These are phyloP conservation scores for Geotrichum klebahnii DNA, from an alignment of 1,139 yeast species.

Conservation along the genomic window DNA sequence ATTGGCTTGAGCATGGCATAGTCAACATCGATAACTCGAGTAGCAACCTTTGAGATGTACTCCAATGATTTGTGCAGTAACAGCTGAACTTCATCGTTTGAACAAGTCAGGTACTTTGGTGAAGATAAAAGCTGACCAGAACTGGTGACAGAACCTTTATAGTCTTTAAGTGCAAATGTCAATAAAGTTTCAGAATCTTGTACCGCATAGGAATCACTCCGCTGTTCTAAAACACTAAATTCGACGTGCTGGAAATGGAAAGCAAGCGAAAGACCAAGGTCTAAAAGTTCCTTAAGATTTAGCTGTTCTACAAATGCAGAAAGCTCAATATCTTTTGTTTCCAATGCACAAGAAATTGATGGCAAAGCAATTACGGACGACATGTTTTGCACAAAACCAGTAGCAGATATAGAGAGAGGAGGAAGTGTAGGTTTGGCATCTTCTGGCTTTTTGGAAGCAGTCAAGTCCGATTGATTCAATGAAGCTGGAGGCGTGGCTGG, in stretches of 20 bases:
- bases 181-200: conserved; percentile 6
- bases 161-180: conserved; percentile 15
- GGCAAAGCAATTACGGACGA: conserved; percentile 20
- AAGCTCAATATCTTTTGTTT: conserved; percentile 21
- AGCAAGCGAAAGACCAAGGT: conserved; percentile 16
- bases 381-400: conserved; percentile 19
- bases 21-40: conserved; percentile 16
- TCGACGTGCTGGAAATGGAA: conserved; percentile 10
- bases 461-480: background rate
- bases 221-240: conserved; percentile 15
- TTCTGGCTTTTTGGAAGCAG: background rate
- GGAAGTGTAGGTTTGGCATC: conserved; percentile 13
- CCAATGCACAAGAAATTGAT: conserved; percentile 18
- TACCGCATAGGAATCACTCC: background rate
- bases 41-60: conserved; percentile 12
- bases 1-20: conserved; percentile 11
- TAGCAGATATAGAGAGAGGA: conserved; percentile 18
- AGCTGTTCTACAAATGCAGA: conserved; percentile 24
- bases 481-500: background rate
- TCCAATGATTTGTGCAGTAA: conserved; percentile 19
- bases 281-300: conserved; percentile 7
- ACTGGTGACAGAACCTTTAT: conserved; percentile 15
- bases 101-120: conserved; percentile 13
- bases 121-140: conserved; percentile 15
- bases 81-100: conserved; percentile 16